Evolutionary conservation across 257 asterid species (phyloP), one percentile per base, ranked within the genome.

Genomic region (Jacaranda copaia): DNA sequence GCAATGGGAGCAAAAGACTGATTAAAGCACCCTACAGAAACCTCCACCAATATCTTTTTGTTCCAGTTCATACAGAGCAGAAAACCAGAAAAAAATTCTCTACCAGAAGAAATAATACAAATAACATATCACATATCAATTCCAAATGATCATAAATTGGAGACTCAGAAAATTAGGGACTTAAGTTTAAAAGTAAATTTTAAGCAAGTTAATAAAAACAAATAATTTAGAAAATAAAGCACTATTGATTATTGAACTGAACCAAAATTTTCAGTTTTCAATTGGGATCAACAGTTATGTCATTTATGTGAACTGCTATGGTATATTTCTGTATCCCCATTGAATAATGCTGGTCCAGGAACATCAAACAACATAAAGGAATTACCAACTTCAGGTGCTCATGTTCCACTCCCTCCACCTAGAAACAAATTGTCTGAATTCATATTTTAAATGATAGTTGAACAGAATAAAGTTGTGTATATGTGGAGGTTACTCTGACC

Each of bases 21-120:
- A 53, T 68, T 69, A 8, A 45, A 70, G 46, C 64, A 65, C 38
- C 38, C 12, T 60, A 68, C 49, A 42, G 52, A 69, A 75, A 64
- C 15, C 74, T 59, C 55, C 10, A 16, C 75, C 43, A 11, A 18
- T 48, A 11, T 48, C 43, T 48, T 45, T 46, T 60, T 40, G 11
- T 58, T 49, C 55, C 39, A 80, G 55, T 60, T 61, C 55, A 36
- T 5, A 69, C 52, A 42, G 16, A 45, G 14, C 43, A 20, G 16
- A 59, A 32, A 58, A 25, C n/a, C 8, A 46, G 19, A 48, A 58
- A 11, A 11, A 58, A 43, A 58, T 16, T 10, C 19, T 14, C 35
- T 11, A n/a, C 19, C 35, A 42, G 40, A 61, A n/a, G 18, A 40
- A 59, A 9, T 11, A 51, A 60, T 40, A 51, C 36, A 60, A 51